Evolutionary conservation across 1,284 basidiomycete genomes (phyloP), one percentile per base, ranked within the genome.

Genomic region (Ceratobasidium sp.): DNA sequence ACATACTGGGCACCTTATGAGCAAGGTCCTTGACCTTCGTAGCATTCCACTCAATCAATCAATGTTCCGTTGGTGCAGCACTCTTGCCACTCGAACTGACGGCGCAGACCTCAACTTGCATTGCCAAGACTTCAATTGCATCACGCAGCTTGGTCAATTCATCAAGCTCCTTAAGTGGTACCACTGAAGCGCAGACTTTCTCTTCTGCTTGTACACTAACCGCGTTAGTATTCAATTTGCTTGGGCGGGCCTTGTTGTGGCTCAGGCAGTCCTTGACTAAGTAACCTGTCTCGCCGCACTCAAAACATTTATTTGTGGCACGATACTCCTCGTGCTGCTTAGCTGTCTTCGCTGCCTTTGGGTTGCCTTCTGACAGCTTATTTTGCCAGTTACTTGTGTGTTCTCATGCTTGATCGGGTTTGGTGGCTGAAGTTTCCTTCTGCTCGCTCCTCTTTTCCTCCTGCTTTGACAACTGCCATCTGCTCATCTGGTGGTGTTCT

Each of bases 1-100:
- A 68, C 0, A 83, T 83, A 25, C 81, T 81, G 0, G 84, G 85
- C 0, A 86, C 80, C 0, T 75, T 43, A 0, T 80, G 77, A 11
- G 79, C 68, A 1, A 37, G 15, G 32, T 74, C 70, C 46, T 64
- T 74, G 2, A 67, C 49, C 19, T 49, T 29, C 6, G 46, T 52
- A 1, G 65, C 25, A 17, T 67, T 67, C 11, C 49, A 2, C 32
- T 67, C 65, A 0, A 85, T 70, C 0, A 81, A 78, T 11, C 84
- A 66, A 0, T 80, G 83, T 15, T 54, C 9, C 3, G 9, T 54
- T n/a, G 17, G 49, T 6, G 44, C 44, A 46, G 44, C 44, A 13
- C 22, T 37, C 8, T 32, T 25, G 19, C 6, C 29, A n/a, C 43
- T 65, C 5, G 9, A 11, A 3, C 5, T 29, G 19, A 44, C 40